Evolutionary conservation across 2,329 filamentous ascomycete genomes (phyloP), one percentile per base, ranked within the genome.

Genomic region (Alternaria brassicicola): DNA sequence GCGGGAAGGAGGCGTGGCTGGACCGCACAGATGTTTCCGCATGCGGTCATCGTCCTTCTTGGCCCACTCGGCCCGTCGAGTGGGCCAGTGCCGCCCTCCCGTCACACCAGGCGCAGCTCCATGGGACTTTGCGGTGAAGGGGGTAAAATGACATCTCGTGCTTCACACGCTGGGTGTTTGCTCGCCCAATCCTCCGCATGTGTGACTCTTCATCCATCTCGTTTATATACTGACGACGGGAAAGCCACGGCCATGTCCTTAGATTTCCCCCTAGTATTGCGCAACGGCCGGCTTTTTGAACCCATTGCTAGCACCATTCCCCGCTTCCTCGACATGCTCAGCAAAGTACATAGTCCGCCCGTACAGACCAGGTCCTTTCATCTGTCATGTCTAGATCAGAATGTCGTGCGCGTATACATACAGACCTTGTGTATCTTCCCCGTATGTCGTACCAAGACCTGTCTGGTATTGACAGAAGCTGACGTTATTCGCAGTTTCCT

Each of bases 401-500:
- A 71, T 47, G 66, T 67, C 10, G 72, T 73, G 52, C 70, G 73
- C 36, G 70, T 71, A 7, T 75, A 75, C 57, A 73, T 67, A 12
- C 72, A 71, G 41, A 69, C 67, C 9, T 61, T 76, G 17, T 63
- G 65, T 38, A 66, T 74, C 0, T 76, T 76, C 36, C 72, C 72
- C 4, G 68, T 69, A 51, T 46, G 66, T 57, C n/a, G 1, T 9
- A n/a, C 33, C 42, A 17, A 19, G 31, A n/a, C 19, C 6, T 17
- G 17, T 12, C 26, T 21, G 3, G n/a, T 45, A 1, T 15, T 21
- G 15, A 15, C n/a, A 35, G 7, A 28, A 25, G 25, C 59, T 60
- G 23, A 60, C 43, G 6, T 23, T 25, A 21, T 26, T 19, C 36
- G 13, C 23, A 70, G 68, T 76, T 76, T 39, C 67, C 66, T 9